Base-by-base conservation (phyloP, 345 rosid species). In the Hypericum perforatum region DNA sequence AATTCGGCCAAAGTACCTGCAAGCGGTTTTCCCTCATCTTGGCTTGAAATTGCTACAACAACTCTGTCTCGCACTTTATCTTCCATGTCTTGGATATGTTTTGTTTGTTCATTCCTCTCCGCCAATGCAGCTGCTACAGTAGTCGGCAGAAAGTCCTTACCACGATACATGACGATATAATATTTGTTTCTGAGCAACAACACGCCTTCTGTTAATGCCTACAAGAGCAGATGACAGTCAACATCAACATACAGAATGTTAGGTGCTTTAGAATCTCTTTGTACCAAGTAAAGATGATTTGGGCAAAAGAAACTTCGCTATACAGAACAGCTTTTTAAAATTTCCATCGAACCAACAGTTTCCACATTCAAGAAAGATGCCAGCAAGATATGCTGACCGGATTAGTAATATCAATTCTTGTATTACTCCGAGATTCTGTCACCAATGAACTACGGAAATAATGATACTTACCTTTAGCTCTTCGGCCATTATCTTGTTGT, bases 1-100 rank as follows among this genome's bases (percentile, higher is more conserved):
- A 92, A 92, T 74, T 92, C 98, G 9, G 96, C 91, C 70, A 92
- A 75, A 39, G 96, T 81, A 61, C 98, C 98, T 60, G 86, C 96
- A 65, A 70, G 90, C 3, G 77, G 82, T 53, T 71, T 72, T 49
- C 72, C 83, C 60, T 74, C 72, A 41, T 61, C 74, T 63, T 65
- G 78, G 60, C 68, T 72, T 32, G 83, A 75, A 58, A 74, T 68
- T 62, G 61, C 60, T 60, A 74, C 77, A 58, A 74, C 83, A 59
- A 73, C 53, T 41, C 64, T 70, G 46, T 8, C 63, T 53, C 94
- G 79, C 49, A 78, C 75, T 61, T 74, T 81, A 76, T 92, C 95
- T 78, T 92, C 95, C 5, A 66, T 84, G 67, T 85, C 83, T 61
- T 92, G 96, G 59, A 81, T 83, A 75, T 76, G 79, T 56, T 83